A percentile compares a stretch with the other conserved stretches of the same genome.
Evolutionary conservation across 2,329 filamentous ascomycete genomes (phyloP).

Genomic region (Sporothrix pallida): DNA sequence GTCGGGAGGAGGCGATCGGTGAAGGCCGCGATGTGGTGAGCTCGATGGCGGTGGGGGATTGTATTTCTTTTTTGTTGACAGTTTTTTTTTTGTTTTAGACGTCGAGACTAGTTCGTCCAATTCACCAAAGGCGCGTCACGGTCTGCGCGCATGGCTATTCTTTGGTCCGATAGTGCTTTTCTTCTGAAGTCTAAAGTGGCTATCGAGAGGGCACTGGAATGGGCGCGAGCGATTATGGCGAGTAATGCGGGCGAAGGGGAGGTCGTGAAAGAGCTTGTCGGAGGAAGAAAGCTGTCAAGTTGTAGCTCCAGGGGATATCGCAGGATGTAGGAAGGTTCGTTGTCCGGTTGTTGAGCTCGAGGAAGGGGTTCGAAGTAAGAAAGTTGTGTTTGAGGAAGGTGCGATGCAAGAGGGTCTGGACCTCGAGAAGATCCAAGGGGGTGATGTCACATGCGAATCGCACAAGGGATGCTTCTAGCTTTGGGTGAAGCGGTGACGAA

Average conservation of each 20-base stretch:
- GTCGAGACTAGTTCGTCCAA: not conserved
- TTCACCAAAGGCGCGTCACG: not conserved
- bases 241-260: not conserved
- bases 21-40: not conserved
- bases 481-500: not conserved
- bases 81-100: not conserved
- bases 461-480: too few species aligned
- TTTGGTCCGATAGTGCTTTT: not conserved
- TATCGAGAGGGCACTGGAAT: not conserved
- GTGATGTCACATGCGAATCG: constrained; percentile 29
- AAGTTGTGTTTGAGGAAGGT: not conserved
- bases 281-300: not conserved
- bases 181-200: not conserved
- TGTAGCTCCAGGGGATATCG: not conserved
- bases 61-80: not conserved
- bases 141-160: not conserved
- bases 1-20: not conserved
- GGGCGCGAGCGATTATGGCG: constrained; percentile 18
- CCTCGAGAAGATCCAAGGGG: constrained; percentile 3
- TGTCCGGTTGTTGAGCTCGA: not conserved
- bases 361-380: not conserved
- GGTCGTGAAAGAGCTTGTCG: not conserved
- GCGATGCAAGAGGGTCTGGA: not conserved
- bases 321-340: not conserved
- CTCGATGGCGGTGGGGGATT: not conserved